These are phyloP conservation scores for Yarrowia osloensis DNA, from an alignment of 805 yeast species.

Conservation along the genomic window DNA sequence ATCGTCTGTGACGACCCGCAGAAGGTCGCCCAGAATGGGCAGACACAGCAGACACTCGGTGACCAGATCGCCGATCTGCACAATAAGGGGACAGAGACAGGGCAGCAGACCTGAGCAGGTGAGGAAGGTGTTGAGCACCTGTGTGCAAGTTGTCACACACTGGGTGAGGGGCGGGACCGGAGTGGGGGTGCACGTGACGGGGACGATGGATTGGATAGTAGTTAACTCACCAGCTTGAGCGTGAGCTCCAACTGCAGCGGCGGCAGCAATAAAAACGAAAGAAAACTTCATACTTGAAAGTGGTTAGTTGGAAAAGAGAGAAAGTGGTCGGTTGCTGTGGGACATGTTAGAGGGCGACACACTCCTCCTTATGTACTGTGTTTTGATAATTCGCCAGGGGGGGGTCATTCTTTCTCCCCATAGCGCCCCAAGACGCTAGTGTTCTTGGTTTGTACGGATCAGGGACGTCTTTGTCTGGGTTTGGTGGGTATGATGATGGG, in stretches of 20 bases:
- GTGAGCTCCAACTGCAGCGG: slow-evolving; percentile 14
- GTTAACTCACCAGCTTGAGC: slow-evolving; percentile 16
- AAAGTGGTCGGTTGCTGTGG: slow-evolving; percentile 8
- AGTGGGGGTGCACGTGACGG: not conserved
- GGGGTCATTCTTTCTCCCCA: not conserved
- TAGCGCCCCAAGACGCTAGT: not conserved
- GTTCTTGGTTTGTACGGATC: not conserved
- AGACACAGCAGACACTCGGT: slow-evolving; percentile 23
- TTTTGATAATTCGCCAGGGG: not conserved
- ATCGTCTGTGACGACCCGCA: not conserved
- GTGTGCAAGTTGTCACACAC: not conserved
- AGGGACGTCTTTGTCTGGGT: not conserved
- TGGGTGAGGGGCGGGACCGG: not conserved
- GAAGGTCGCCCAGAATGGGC: not conserved
- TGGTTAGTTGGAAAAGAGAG: not conserved
- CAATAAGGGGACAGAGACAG: slow-evolving; percentile 4
- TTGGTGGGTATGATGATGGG: not conserved
- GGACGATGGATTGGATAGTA: not conserved
- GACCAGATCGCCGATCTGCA: not conserved
- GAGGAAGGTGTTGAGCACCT: not conserved
- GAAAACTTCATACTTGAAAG: slow-evolving; percentile 8
- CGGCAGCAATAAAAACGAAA: slow-evolving; percentile 19
- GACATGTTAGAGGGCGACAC: not conserved
- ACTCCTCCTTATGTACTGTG: not conserved
- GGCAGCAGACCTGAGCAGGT: not conserved